Evolutionary conservation across 306 rosid genomes (phyloP), one percentile per base, ranked within the genome.

Genomic region (Dalbergia cochinchinensis): DNA sequence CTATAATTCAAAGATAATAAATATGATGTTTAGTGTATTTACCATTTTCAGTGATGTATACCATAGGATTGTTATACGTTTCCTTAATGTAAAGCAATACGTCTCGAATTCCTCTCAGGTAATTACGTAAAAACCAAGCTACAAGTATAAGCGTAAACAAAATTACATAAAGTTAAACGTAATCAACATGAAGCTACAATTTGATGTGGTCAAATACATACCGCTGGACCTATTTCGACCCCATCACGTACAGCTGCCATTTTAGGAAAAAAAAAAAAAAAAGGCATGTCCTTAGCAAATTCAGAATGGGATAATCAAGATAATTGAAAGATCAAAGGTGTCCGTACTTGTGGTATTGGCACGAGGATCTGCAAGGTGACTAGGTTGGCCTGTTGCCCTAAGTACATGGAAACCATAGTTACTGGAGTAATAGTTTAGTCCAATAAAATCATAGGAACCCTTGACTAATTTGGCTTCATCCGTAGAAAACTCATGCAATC

Each of bases 1-100:
- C 4, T 7, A 13, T 10, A 15, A 26, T 41, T 16, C 51, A 35
- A 73, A 4, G 44, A 66, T 5, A 65, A 65, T 4, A 54, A 33
- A 74, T 6, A 58, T 78, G n/a, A 58, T 42, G 9, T 54, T n/a
- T 18, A 10, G 3, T 18, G 1, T 45, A 78, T 7, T 78, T 85
- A 90, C 94, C 92, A 66, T 90, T 90, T 81, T 88, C 95, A 4
- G 88, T 88, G 3, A 92, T 88, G 68, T 88, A 92, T 51, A 87
- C 84, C 31, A 88, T 54, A 11, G 90, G 93, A 31, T 87, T 84
- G 11, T 87, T 65, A 51, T 88, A 92, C 81, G 79, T 90, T 39
- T 7, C 14, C 77, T 79, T 88, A 4, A 37, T 65, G 71, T 89
- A 89, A 15, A 80, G 34, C 79, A 90, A 59, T 0, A 85, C 16